phyloP scores from a whole-genome alignment of 108 stramenopile species.

The Cylindrotheca closterium region DNA sequence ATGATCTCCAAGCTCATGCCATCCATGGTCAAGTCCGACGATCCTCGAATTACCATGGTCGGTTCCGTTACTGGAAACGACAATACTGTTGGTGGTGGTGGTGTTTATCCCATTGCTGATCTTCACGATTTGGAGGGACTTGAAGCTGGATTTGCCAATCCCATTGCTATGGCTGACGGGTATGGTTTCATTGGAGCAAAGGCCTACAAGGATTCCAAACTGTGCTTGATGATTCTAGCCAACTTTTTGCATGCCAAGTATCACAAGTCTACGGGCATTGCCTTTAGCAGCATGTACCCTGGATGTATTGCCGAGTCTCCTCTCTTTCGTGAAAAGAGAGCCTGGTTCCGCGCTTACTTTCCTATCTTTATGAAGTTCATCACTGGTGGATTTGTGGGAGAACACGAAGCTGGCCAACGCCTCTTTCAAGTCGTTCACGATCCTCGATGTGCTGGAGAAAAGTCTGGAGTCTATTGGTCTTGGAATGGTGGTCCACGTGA shows the following conservation, averaged over 20 bases:
- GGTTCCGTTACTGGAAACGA: constrained; percentile 91
- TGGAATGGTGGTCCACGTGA: constrained; percentile 97
- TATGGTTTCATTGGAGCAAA: constrained; percentile 91
- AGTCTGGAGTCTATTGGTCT: constrained; percentile 93
- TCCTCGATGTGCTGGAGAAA: constrained; percentile 77
- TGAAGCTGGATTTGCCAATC: constrained; percentile 81
- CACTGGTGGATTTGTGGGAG: constrained; percentile 79
- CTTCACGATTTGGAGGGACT: constrained; percentile 85
- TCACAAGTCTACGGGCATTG: constrained; percentile 64
- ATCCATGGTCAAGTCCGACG: constrained; percentile 63
- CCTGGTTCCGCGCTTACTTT: constrained; percentile 79
- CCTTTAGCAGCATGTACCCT: constrained; percentile 69
- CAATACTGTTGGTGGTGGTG: constrained; percentile 90
- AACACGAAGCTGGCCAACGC: constrained; percentile 90
- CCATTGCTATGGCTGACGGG: constrained; percentile 88
- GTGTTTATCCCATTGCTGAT: constrained; percentile 91
- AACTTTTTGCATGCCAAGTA: constrained; percentile 69
- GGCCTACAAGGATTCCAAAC: constrained; percentile 91
- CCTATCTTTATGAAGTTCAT: constrained; percentile 79
- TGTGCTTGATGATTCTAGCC: constrained; percentile 75
- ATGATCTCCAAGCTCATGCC: constrained; percentile 69
- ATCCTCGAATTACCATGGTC: constrained; percentile 81
- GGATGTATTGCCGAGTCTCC: constrained; percentile 81
- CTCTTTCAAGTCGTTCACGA: constrained; percentile 86
- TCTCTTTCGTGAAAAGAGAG: constrained; percentile 73